phyloP scores from a whole-genome alignment of 164 flowering plant genomes.

The Buxus sempervirens region DNA sequence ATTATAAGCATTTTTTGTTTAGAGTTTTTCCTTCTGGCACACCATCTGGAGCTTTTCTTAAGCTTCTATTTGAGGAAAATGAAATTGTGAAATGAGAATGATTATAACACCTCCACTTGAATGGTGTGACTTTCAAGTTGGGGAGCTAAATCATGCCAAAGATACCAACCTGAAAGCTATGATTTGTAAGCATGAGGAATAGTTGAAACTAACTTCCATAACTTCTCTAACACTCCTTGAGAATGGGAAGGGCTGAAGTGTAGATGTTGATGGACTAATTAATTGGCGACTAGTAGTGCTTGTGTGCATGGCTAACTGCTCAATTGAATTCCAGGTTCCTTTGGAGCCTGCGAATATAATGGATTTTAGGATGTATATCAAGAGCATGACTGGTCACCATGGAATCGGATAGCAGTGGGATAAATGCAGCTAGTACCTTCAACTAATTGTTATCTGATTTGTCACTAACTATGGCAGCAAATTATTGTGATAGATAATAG shows the following conservation, averaged over 20 bases:
- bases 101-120: neutral
- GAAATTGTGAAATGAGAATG: neutral
- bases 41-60: neutral
- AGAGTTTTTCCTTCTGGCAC: neutral
- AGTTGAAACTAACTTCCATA: neutral
- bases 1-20: neutral
- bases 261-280: too few relatives aligned
- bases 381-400: too few relatives aligned
- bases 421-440: neutral
- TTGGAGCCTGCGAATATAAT: neutral
- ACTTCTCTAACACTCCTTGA: neutral
- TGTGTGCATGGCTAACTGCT: neutral
- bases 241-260: too few relatives aligned
- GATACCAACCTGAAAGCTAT: neutral
- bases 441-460: too few relatives aligned
- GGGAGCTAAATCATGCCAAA: neutral
- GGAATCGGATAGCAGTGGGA: neutral
- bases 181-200: neutral
- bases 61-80: neutral
- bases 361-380: neutral
- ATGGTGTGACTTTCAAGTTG: neutral
- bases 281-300: neutral
- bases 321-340: neutral
- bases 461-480: too few relatives aligned
- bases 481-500: too few relatives aligned